Evolutionary conservation across 176 grass and related monocot species (phyloP).

Genomic region (Ensete glaucum): DNA sequence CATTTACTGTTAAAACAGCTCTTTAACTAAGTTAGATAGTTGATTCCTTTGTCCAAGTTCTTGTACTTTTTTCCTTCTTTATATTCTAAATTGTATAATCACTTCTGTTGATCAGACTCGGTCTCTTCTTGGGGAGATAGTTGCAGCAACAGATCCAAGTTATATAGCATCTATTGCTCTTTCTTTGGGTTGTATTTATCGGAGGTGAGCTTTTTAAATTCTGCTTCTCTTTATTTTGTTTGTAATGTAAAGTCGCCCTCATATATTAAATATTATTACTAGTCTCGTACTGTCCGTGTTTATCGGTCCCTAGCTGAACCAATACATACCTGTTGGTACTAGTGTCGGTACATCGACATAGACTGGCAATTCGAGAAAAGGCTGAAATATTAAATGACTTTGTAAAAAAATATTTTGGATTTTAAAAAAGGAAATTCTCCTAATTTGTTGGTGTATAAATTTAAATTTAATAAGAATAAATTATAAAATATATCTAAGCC

Average conservation of each 20-base stretch:
- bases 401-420: background rate
- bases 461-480: no score
- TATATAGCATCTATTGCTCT: slow-evolving; percentile 71
- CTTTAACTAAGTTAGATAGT: no score
- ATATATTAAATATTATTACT: no score
- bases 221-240: background rate
- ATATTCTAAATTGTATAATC: slow-evolving; percentile 15
- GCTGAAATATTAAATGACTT: background rate
- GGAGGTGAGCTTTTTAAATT: slow-evolving; percentile 31
- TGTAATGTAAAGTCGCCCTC: background rate
- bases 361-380: no score
- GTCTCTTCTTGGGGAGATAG: slow-evolving; percentile 80
- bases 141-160: slow-evolving; percentile 49
- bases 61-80: slow-evolving; percentile 3
- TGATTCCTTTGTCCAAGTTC: no score
- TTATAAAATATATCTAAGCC: no score
- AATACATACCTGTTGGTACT: no score
- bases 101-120: slow-evolving; percentile 54
- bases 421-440: background rate
- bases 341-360: no score
- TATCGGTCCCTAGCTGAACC: no score
- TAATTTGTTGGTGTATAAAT: no score
- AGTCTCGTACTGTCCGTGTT: no score
- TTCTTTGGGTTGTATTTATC: slow-evolving; percentile 89
- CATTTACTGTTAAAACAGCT: no score